Base-by-base conservation (phyloP, 169 alveolate genomes). In the Theileria parva region DNA sequence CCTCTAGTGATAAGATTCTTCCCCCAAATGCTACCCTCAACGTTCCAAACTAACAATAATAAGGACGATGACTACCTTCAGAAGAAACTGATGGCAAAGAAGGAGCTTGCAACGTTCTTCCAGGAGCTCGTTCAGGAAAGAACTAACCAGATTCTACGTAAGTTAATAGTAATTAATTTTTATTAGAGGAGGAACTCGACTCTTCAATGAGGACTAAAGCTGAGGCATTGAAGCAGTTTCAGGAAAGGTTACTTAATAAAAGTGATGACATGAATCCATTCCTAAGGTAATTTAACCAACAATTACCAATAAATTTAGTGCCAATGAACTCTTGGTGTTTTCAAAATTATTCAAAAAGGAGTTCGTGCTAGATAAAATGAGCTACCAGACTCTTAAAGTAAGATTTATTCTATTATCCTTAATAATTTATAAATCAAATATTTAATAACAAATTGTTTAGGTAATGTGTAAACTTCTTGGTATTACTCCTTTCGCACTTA, bases 1-100 rank as follows among this genome's bases (percentile, higher is more conserved):
- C 97, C 98, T 12, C 79, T 95, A n/a, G 95, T 88, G 60, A 84
- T 95, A 21, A 87, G 95, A 30, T 86, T 92, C 44, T 95, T 94
- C 87, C 97, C 98, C 6, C 91, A 93, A 61, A 84, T 94, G 93
- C 86, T 95, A 25, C 97, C 97, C 6, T 92, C 96, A 19, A 95
- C 97, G 2, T 95, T 95, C 77, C 81, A 87, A 64, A 84, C 93
- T 44, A 83, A 85, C 25, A 87, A 85, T 50, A 86, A 79, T 53
- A 89, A 90, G 64, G 91, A 91, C 63, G 88, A 84, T 73, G 92
- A 87, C 68, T 89, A 91, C 39, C 79, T 93, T 25, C 91, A 90
- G 69, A 91, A 91, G 72, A 93, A 93, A 72, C 87, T 94, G 37
- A 81, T 86, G 89, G 97, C 96, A 19, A 94, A 94, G 86, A 88